Base-by-base conservation (phyloP, 495 filamentous ascomycete species). In the Penicillium pulvis region DNA sequence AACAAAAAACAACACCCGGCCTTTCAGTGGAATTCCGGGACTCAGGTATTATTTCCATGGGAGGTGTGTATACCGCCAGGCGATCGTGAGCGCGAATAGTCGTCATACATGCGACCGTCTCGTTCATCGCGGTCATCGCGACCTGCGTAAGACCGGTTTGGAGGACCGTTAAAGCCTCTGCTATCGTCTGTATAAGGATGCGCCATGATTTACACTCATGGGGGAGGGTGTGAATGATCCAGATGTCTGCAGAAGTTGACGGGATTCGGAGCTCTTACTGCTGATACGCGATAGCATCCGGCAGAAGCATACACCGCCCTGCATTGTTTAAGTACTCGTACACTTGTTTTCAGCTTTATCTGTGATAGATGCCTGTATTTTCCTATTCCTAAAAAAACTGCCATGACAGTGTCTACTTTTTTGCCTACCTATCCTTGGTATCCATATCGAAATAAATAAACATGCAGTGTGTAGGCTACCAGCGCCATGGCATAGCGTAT, bases 41-140 rank as follows among this genome's bases (percentile, higher is more conserved):
- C 51, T 53, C 50, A 65, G 57, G 46, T 53, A 44, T 46, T 64
- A 59, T 56, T 66, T 71, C 60, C 68, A 62, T 79, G 77, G 75
- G 79, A 75, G 73, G 70, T 68, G 58, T 57, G 72, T 69, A 65
- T 75, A 78, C 75, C 75, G 63, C 71, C 71, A 74, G 72, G 75
- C 60, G 78, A 79, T 55, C 69, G 71, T 51, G 77, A 78, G 61
- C 75, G 73, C 7, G 75, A 71, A 42, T 62, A 72, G 60, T 83
- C 81, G 57, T 81, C 79, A 59, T 83, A 81, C 74, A 81, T 79
- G 45, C 74, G 69, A 51, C 70, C 76, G 36, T 81, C 74, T 28
- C 75, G 68, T 39, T 79, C 72, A 53, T 73, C 67, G 23, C 68
- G 68, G 31, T 49, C 23, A 30, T 49, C 26, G 4, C 7, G 46